phyloP scores from a whole-genome alignment of 2,329 filamentous ascomycete genomes.

The Fusarium robinianum region DNA sequence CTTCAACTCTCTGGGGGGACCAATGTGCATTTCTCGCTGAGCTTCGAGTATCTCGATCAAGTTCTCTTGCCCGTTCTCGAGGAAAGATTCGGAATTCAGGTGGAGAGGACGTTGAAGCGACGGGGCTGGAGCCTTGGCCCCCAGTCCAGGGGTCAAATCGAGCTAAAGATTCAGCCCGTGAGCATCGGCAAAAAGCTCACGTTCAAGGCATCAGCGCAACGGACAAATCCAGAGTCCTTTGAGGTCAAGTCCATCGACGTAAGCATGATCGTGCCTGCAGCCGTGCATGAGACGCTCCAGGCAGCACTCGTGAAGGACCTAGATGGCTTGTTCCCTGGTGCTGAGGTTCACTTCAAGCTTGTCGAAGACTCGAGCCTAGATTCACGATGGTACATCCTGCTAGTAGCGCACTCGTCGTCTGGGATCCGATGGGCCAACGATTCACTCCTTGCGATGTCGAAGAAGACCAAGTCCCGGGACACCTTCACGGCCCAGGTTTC shows the following conservation, averaged over 20 bases:
- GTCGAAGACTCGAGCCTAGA: conserved; percentile 57
- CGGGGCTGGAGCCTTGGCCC: conserved; percentile 59
- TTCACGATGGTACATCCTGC: conserved; percentile 58
- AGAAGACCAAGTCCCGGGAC: conserved; percentile 42
- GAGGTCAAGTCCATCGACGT: conserved; percentile 54
- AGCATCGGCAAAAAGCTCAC: conserved; percentile 43
- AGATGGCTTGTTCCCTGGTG: conserved; percentile 47
- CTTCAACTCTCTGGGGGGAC: conserved; percentile 62
- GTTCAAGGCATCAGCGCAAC: conserved; percentile 36
- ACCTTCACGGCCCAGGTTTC: conserved; percentile 48
- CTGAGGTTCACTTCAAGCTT: conserved; percentile 50
- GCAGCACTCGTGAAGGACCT: conserved; percentile 48
- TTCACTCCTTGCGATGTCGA: conserved; percentile 46
- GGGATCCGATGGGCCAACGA: conserved; percentile 57
- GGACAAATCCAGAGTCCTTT: conserved; percentile 35
- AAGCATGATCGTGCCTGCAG: conserved; percentile 54
- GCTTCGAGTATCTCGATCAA: conserved; percentile 67
- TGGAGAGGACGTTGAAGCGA: conserved; percentile 50
- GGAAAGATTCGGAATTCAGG: conserved; percentile 52
- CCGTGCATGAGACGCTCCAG: conserved; percentile 49
- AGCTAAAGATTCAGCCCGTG: conserved; percentile 47
- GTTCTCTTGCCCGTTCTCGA: conserved; percentile 61
- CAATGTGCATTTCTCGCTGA: conserved; percentile 60
- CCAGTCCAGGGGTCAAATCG: conserved; percentile 47
- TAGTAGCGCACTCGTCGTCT: conserved; percentile 56